These are phyloP conservation scores for Phaffomyces thermotolerans DNA, from an alignment of 805 yeast species.

Conservation along the genomic window DNA sequence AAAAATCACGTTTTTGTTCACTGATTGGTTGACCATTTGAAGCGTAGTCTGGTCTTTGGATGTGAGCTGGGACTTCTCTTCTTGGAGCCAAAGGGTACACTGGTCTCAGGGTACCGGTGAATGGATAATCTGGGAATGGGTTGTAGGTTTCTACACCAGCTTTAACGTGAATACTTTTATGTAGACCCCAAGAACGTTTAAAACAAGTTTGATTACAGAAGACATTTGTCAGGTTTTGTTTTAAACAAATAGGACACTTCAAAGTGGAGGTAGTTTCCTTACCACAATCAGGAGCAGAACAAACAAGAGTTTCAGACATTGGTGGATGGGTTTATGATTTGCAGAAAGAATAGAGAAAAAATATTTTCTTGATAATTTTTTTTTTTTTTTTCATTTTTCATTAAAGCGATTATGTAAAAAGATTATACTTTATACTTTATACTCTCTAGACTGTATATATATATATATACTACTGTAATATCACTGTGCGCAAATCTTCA, in stretches of 20 bases:
- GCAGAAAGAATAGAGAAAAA: not conserved
- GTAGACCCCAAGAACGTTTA: conserved; percentile 61
- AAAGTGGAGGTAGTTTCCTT: conserved; percentile 66
- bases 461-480: no score
- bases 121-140: conserved; percentile 78
- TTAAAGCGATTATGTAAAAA: no score
- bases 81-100: conserved; percentile 73
- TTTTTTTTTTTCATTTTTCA: no score
- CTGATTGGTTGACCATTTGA: conserved; percentile 66
- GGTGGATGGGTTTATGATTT: no score
- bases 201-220: conserved; percentile 87
- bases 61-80: conserved; percentile 62
- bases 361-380: not conserved
- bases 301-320: conserved; percentile 35
- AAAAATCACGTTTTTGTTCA: conserved; percentile 68
- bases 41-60: conserved; percentile 80
- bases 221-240: conserved; percentile 49
- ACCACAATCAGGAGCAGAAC: conserved; percentile 73
- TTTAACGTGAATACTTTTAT: conserved; percentile 66
- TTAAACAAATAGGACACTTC: conserved; percentile 90
- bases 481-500: no score
- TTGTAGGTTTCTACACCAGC: conserved; percentile 60
- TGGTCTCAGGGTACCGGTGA: conserved; percentile 71
- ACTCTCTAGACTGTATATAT: no score
- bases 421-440: no score